Conservation (phyloP, 441 rosid genomes). For the Kokia cookei region DNA sequence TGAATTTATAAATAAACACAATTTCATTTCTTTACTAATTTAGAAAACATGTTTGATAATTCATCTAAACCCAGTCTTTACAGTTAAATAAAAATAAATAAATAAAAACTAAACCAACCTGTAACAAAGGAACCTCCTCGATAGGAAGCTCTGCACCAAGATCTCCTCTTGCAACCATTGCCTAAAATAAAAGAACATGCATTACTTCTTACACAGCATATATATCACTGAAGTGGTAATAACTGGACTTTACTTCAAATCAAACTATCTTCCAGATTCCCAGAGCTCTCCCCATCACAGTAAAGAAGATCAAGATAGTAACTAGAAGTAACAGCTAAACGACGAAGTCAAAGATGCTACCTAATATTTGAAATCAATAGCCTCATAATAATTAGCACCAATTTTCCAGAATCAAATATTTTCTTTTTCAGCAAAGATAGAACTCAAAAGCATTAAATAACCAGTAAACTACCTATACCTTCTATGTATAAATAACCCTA, state of each 20-base stretch:
- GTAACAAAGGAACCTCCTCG: constrained; percentile 94
- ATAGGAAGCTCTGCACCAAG: constrained; percentile 99
- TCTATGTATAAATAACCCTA: constrained; percentile 1
- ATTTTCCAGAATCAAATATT: neutral
- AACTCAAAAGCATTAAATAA: neutral
- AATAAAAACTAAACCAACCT: constrained; percentile 39
- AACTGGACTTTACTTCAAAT: neutral
- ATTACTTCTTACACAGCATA: neutral
- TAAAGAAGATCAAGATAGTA: neutral
- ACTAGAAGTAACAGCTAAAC: neutral
- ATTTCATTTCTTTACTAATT: neutral
- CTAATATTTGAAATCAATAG: neutral
- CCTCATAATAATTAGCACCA: neutral
- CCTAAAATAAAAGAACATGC: neutral
- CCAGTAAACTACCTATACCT: neutral
- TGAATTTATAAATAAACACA: constrained; percentile 4
- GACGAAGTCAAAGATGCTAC: neutral
- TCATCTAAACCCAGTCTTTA: neutral
- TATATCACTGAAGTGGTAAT: neutral
- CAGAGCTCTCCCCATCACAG: neutral
- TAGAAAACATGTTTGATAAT: constrained; percentile 5
- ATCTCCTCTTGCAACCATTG: constrained; percentile 10
- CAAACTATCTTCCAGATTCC: neutral
- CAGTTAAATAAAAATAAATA: neutral
- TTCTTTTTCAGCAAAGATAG: neutral